These are phyloP conservation scores for Creolimax fragrantissima DNA, from an alignment of 78 protist species.

Conservation along the genomic window DNA sequence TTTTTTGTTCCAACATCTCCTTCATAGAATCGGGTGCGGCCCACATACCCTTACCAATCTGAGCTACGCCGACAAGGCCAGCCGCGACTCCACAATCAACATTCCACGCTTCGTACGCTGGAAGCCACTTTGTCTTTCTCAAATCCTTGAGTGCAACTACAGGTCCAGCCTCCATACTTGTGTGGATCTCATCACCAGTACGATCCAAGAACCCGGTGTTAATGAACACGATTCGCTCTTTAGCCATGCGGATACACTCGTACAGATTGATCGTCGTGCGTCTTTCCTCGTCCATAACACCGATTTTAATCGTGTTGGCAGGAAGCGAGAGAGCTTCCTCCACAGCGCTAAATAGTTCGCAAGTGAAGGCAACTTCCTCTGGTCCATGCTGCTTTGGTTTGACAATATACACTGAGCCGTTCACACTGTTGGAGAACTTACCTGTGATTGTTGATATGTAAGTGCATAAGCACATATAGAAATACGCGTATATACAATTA, in stretches of 20 bases:
- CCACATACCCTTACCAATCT: slow-evolving; percentile 36
- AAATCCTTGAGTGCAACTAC: background rate
- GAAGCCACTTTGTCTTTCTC: background rate
- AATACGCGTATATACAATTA: too few relatives aligned
- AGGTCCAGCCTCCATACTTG: background rate
- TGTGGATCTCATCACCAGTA: slow-evolving; percentile 30
- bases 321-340: slow-evolving; percentile 12
- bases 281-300: slow-evolving; percentile 32
- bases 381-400: slow-evolving; percentile 29
- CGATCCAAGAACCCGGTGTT: slow-evolving; percentile 35
- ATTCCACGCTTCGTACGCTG: background rate
- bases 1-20: background rate
- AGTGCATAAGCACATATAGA: too few relatives aligned
- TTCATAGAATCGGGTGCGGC: slow-evolving; percentile 29
- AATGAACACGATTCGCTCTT: slow-evolving; percentile 12
- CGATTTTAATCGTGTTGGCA: background rate
- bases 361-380: slow-evolving; percentile 12
- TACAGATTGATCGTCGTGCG: slow-evolving; percentile 14
- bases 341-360: background rate
- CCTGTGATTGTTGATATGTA: too few relatives aligned
- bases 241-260: slow-evolving; percentile 24
- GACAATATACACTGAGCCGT: background rate
- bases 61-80: background rate
- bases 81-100: background rate
- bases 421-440: background rate